These are phyloP conservation scores for Tubosaeta brunneosetosa DNA, from an alignment of 768 basidiomycete genomes.

Conservation along the genomic window DNA sequence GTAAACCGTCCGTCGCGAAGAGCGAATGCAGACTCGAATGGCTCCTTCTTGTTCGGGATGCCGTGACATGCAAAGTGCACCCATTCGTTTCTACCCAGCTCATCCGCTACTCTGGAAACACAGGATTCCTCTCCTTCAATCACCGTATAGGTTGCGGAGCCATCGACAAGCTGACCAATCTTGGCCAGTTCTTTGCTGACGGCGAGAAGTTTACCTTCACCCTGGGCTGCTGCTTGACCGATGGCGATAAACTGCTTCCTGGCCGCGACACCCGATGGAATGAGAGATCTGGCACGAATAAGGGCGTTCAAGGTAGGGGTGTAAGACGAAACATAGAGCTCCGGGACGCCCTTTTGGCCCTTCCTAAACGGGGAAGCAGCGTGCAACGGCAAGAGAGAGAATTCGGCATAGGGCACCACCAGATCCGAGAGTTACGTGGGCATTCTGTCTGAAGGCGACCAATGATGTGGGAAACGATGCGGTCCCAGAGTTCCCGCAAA, in stretches of 20 bases:
- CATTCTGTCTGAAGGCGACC: too few relatives aligned
- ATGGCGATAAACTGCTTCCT: neutral
- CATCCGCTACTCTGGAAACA: neutral
- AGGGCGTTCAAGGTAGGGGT: too few relatives aligned
- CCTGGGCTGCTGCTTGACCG: neutral
- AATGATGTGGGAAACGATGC: too few relatives aligned
- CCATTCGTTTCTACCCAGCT: neutral
- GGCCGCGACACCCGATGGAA: too few relatives aligned
- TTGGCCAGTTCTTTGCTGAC: neutral
- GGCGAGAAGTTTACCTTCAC: neutral
- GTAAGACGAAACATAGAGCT: neutral
- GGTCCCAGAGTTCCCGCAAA: too few relatives aligned
- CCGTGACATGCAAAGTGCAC: neutral
- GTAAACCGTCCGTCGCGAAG: neutral
- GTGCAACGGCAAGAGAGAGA: neutral
- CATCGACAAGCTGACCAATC: neutral
- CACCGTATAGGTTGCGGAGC: neutral
- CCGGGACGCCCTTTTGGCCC: neutral
- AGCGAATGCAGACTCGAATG: neutral
- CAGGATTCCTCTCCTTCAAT: neutral
- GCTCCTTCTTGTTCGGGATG: neutral
- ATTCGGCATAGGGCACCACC: neutral
- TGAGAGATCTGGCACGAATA: too few relatives aligned
- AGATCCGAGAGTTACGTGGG: too few relatives aligned
- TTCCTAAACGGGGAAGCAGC: neutral